Conservation (phyloP, 129 eudicot genomes). For the Artemisia argyi region DNA sequence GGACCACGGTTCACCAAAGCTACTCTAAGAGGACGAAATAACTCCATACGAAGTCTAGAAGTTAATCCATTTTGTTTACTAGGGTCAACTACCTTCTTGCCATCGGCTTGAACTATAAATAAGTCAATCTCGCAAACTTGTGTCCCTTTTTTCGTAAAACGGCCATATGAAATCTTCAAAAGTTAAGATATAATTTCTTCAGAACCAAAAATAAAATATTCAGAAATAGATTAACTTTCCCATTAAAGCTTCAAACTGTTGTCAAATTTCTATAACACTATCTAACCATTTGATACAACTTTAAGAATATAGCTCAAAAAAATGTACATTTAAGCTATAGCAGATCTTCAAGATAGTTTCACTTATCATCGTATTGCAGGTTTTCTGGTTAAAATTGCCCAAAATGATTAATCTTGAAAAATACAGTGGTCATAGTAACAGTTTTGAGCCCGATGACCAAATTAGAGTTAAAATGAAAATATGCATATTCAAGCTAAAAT, state of each 20-base stretch:
- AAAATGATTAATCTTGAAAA: neutral
- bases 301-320: neutral
- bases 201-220: neutral
- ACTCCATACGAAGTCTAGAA: conserved; percentile 69
- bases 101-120: conserved; percentile 75
- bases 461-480: neutral
- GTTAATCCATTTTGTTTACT: conserved; percentile 55
- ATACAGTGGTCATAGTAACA: neutral
- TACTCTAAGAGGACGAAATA: conserved; percentile 71
- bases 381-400: neutral
- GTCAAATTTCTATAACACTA: no score
- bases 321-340: no score
- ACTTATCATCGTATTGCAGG: neutral
- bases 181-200: neutral
- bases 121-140: conserved; percentile 79
- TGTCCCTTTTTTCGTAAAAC: conserved; percentile 48
- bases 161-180: conserved; percentile 68
- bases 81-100: conserved; percentile 74
- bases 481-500: neutral
- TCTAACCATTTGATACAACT: neutral
- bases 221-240: neutral
- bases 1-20: conserved; percentile 85
- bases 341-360: neutral
- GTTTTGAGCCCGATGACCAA: neutral
- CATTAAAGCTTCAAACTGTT: no score